Evolutionary conservation across 495 filamentous ascomycete genomes (phyloP).

Genomic region (Sporormia fimetaria): DNA sequence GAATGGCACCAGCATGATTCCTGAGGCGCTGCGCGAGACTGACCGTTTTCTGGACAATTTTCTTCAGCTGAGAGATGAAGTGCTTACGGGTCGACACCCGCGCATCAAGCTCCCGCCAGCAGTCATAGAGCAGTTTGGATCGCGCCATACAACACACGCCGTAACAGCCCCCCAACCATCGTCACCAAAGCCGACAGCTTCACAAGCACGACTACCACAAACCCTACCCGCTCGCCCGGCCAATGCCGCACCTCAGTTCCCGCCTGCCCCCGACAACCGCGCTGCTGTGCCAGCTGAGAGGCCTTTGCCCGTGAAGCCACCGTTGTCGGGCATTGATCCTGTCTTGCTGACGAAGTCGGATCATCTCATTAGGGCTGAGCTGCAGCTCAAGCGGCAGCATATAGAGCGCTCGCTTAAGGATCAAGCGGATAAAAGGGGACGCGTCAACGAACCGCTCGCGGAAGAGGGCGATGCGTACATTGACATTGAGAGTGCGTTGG

Average conservation of each 20-base stretch:
- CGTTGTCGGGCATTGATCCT: conserved; percentile 52
- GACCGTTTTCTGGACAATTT: conserved; percentile 58
- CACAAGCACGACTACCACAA: too few relatives aligned
- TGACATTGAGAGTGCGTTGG: conserved; percentile 63
- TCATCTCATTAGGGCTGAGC: conserved; percentile 68
- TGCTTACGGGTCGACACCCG: conserved; percentile 63
- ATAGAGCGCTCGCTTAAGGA: conserved; percentile 68
- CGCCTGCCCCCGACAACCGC: conserved; percentile 27
- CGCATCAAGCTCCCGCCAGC: conserved; percentile 56
- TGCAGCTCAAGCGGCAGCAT: conserved; percentile 65
- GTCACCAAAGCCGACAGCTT: too few relatives aligned
- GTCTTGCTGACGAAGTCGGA: conserved; percentile 77
- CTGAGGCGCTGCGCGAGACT: conserved; percentile 21
- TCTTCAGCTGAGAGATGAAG: conserved; percentile 60
- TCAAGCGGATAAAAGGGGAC: conserved; percentile 55
- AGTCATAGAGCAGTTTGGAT: conserved; percentile 43
- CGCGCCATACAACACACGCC: conserved; percentile 18
- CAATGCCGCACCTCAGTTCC: conserved; percentile 16
- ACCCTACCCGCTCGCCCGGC: too few relatives aligned
- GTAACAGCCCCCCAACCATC: conserved; percentile 17
- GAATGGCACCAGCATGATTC: conserved; percentile 24
- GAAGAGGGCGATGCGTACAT: conserved; percentile 64
- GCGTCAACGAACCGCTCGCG: conserved; percentile 42
- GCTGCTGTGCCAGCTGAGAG: conserved; percentile 8
- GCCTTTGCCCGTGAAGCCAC: conserved; percentile 14